These are phyloP conservation scores for Russula brevipes DNA, from an alignment of 768 basidiomycete genomes.

Conservation along the genomic window DNA sequence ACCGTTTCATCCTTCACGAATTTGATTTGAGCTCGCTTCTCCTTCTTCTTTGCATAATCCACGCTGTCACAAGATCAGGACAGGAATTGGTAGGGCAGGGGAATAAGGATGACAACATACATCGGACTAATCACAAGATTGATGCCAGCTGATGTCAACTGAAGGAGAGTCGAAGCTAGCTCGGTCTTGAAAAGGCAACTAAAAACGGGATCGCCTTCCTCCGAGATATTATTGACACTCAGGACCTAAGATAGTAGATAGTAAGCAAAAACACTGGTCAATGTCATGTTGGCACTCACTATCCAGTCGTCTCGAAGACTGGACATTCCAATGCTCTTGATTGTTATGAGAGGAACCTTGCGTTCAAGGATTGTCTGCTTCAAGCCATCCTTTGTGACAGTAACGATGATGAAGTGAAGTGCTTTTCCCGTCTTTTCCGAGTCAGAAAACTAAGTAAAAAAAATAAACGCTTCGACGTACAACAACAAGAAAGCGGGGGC, in stretches of 20 bases:
- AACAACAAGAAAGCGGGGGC: slow-evolving; percentile 84
- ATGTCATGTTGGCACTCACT: slow-evolving; percentile 40
- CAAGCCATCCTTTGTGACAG: slow-evolving; percentile 52
- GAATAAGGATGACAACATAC: slow-evolving; percentile 44
- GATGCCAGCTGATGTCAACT: slow-evolving; percentile 72
- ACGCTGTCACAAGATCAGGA: slow-evolving; percentile 46
- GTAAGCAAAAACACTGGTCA: neutral
- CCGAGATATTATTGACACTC: slow-evolving; percentile 64
- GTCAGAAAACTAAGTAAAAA: neutral
- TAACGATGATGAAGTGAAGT: slow-evolving; percentile 66
- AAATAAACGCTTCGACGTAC: slow-evolving; percentile 45
- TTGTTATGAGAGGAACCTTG: slow-evolving; percentile 84
- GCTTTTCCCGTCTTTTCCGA: slow-evolving; percentile 71
- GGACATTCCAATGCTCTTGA: slow-evolving; percentile 82
- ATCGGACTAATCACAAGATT: slow-evolving; percentile 67
- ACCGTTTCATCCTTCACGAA: slow-evolving; percentile 87
- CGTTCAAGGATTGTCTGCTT: slow-evolving; percentile 63
- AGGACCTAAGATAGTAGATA: slow-evolving; percentile 48
- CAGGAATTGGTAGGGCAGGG: neutral
- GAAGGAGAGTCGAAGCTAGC: slow-evolving; percentile 73
- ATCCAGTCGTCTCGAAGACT: slow-evolving; percentile 94
- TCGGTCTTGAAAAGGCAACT: slow-evolving; percentile 96
- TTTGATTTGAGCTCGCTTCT: slow-evolving; percentile 84
- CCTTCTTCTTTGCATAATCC: slow-evolving; percentile 94
- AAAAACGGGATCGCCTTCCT: slow-evolving; percentile 93